Evolutionary conservation across 345 rosid species (phyloP), one percentile per base, ranked within the genome.

Genomic region (Pseudoturritis turrita): DNA sequence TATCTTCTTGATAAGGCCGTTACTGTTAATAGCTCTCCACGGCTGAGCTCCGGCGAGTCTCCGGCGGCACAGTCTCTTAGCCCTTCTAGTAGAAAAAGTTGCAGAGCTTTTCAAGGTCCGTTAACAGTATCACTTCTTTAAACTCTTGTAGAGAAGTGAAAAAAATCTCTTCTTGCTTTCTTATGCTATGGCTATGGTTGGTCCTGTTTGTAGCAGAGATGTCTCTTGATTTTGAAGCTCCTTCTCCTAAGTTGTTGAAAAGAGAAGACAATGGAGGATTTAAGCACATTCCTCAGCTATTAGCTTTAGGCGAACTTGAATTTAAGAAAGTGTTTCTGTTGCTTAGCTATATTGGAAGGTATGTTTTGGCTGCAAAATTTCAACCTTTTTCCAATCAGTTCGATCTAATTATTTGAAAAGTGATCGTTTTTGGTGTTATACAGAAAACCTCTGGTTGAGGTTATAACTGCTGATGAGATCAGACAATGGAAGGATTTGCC

Each of bases 231-330:
- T 23, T 4, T 4, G 25, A 51, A n/a, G 9, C 25, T 51, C 6
- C 10, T 0, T 28, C 13, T 39, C 53, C 40, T 25, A 68, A 68
- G 62, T 6, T 8, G 0, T 4, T 53, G 51, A 54, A 13, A 53
- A 41, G 28, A 40, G 52, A 41, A 26, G 51, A 3, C 0, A 17
- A 15, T 54, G 53, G 43, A 28, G 53, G 36, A 23, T 51, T 50
- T 65, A 4, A 3, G 14, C 3, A 13, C 11, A 73, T 72, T 37
- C 65, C 85, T 10, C 79, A 72, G n/a, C n/a, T n/a, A n/a, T n/a
- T n/a, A 56, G 89, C 86, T 2, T 66, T 89, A 49, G 80, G 85
- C 8, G 85, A 83, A 43, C 85, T 87, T 7, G 90, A 89, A 50
- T 87, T 84, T 23, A 63, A 86, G 12, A 87, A 83, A 26, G 78